Evolutionary conservation across 2,329 filamentous ascomycete species (phyloP), one percentile per base, ranked within the genome.

Genomic region (Fusarium sulawesiense): DNA sequence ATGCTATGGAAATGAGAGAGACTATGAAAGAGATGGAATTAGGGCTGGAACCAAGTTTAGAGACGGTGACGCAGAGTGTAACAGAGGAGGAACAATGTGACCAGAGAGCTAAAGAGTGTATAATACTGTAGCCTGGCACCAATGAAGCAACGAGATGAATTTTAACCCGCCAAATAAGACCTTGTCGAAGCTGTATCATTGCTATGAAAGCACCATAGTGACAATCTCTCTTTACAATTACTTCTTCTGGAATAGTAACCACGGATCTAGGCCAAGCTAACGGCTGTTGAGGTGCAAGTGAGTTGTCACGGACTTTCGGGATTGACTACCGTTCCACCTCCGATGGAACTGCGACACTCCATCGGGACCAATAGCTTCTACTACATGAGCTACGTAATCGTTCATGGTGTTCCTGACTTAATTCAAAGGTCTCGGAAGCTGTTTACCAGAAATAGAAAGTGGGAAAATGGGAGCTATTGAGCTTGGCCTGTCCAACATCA

Each of bases 1-100:
- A 72, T 18, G 42, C 32, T 3, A 56, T 73, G 60, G 64, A 68
- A 12, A 56, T 37, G 12, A 40, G 32, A 27, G 64, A 66, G 34
- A 55, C 56, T 3, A 21, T 6, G 10, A 8, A 45, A 2, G 41
- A 60, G 1, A 7, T 13, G 0, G 6, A 44, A 27, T 6, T 21
- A 3, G 21, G 12, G 11, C 10, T 34, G 10, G 29, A 30, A 1
- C 9, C 20, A 13, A 37, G 4, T 30, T 18, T 20, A 8, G 20
- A 42, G 7, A 9, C 12, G 8, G 10, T 27, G 4, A 20, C 5
- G 1, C 30, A 48, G 13, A 27, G 6, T 12, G 2, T 12, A 2
- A 21, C 16, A 2, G 46, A 29, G 8, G 21, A 23, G 3, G 8
- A 27, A 20, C 13, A 30, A 3, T 9, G 44, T 6, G 9, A 41